These are phyloP conservation scores for Hemileccinum rubropunctum DNA, from an alignment of 768 basidiomycete species.

Conservation along the genomic window DNA sequence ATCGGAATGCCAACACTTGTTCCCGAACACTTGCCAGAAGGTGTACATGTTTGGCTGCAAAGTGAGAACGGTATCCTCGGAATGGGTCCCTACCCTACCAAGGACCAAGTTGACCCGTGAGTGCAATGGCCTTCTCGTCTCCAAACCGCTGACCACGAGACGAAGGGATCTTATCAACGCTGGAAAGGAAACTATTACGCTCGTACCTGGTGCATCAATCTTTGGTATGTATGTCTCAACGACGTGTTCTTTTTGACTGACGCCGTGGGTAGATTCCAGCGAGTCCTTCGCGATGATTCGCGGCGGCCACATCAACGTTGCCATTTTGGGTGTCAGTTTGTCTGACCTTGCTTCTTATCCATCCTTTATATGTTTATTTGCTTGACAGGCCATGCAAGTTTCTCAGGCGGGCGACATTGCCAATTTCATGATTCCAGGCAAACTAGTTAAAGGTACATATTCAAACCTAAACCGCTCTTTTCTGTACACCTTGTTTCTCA, in stretches of 20 bases:
- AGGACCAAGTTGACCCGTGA: slow-evolving; percentile 77
- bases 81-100: slow-evolving; percentile 87
- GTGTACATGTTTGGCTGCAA: slow-evolving; percentile 83
- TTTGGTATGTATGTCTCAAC: slow-evolving; percentile 58
- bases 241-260: background rate
- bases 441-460: slow-evolving; percentile 71
- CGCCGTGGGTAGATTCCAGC: slow-evolving; percentile 54
- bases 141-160: slow-evolving; percentile 1
- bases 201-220: slow-evolving; percentile 86
- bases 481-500: slow-evolving; percentile 8
- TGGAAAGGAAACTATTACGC: slow-evolving; percentile 91
- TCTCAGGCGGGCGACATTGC: slow-evolving; percentile 91
- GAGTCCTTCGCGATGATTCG: slow-evolving; percentile 99
- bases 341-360: background rate
- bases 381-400: slow-evolving; percentile 86
- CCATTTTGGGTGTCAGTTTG: slow-evolving; percentile 80
- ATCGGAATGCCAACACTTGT: slow-evolving; percentile 92
- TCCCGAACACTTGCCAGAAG: slow-evolving; percentile 71
- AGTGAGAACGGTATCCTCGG: slow-evolving; percentile 90
- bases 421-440: slow-evolving; percentile 98
- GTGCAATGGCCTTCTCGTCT: slow-evolving; percentile 25
- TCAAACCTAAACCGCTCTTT: background rate
- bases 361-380: slow-evolving; percentile 1
- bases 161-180: slow-evolving; percentile 88
- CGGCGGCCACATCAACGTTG: slow-evolving; percentile 91